These are phyloP conservation scores for Verbena officinalis DNA, from an alignment of 257 asterid genomes.

Conservation along the genomic window DNA sequence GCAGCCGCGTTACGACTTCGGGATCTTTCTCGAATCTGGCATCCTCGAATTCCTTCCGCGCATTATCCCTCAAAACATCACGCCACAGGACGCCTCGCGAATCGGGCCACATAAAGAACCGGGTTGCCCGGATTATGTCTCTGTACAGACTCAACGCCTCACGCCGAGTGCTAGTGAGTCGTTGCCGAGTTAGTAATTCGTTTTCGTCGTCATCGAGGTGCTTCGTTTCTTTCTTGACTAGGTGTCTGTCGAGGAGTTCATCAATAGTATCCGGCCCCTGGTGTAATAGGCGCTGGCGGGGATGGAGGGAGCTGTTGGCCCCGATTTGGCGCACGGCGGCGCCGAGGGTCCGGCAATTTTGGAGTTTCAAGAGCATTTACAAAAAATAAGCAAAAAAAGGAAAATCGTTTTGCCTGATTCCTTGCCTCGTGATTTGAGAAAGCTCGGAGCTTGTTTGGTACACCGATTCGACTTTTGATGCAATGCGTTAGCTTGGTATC, in stretches of 20 bases:
- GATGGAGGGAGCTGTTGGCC: slow-evolving; percentile 13
- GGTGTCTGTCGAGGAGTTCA: slow-evolving; percentile 84
- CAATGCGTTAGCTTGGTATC: no score
- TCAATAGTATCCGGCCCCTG: slow-evolving; percentile 90
- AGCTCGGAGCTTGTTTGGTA: no score
- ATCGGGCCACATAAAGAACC: slow-evolving; percentile 89
- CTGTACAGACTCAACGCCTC: slow-evolving; percentile 89
- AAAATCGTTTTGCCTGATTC: no score
- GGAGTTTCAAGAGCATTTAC: slow-evolving; percentile 43
- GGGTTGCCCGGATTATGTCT: slow-evolving; percentile 80
- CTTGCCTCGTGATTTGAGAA: no score
- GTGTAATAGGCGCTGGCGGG: slow-evolving; percentile 51
- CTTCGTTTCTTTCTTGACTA: slow-evolving; percentile 53
- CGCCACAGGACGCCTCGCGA: slow-evolving; percentile 89
- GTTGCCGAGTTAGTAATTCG: slow-evolving; percentile 58
- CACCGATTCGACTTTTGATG: no score
- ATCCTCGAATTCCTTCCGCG: slow-evolving; percentile 86
- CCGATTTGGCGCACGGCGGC: slow-evolving; percentile 35
- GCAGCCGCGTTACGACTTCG: slow-evolving; percentile 70
- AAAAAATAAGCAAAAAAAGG: no score
- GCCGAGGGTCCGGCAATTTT: slow-evolving; percentile 32
- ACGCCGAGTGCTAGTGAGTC: slow-evolving; percentile 82
- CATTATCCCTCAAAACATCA: slow-evolving; percentile 83
- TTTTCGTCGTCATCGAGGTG: slow-evolving; percentile 60
- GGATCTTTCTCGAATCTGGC: slow-evolving; percentile 89